Evolutionary conservation across 2,329 filamentous ascomycete genomes (phyloP).

Genomic region (Dactylellina drechsleri): DNA sequence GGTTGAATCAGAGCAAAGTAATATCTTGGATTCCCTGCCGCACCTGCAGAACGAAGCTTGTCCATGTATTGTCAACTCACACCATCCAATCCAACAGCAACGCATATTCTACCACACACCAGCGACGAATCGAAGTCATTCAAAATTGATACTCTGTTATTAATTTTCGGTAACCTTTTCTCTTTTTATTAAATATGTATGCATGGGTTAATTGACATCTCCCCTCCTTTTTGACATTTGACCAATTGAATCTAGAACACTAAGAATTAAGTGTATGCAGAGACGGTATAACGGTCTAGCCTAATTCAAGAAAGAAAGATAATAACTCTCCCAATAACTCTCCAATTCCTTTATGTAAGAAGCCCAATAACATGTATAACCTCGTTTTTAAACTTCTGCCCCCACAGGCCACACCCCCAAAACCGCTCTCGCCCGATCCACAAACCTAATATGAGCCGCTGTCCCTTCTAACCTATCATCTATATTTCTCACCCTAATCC

Average conservation of each 20-base stretch:
- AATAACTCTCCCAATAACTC: background rate
- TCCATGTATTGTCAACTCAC: conserved; percentile 30
- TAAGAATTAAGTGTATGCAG: conserved; percentile 11
- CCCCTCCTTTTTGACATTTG: background rate
- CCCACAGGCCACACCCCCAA: conserved; percentile 13
- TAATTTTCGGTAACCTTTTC: background rate
- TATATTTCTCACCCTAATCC: background rate
- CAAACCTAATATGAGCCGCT: background rate
- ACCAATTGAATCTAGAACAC: conserved; percentile 10
- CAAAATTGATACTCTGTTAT: conserved; percentile 10
- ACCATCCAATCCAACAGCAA: conserved; percentile 37
- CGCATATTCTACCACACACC: conserved; percentile 45
- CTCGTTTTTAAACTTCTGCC: background rate
- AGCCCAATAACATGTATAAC: background rate
- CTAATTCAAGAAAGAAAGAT: conserved; percentile 5
- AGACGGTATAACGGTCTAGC: background rate
- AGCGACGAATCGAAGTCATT: conserved; percentile 8
- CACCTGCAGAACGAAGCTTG: conserved; percentile 36
- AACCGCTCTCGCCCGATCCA: conserved; percentile 11
- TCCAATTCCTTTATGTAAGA: conserved; percentile 16
- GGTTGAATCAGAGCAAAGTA: background rate
- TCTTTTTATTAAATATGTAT: background rate
- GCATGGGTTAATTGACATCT: background rate
- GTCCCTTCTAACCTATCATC: background rate
- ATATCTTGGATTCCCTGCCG: conserved; percentile 27